These are phyloP conservation scores for Mycena epipterygia DNA, from an alignment of 768 basidiomycete species.

Conservation along the genomic window DNA sequence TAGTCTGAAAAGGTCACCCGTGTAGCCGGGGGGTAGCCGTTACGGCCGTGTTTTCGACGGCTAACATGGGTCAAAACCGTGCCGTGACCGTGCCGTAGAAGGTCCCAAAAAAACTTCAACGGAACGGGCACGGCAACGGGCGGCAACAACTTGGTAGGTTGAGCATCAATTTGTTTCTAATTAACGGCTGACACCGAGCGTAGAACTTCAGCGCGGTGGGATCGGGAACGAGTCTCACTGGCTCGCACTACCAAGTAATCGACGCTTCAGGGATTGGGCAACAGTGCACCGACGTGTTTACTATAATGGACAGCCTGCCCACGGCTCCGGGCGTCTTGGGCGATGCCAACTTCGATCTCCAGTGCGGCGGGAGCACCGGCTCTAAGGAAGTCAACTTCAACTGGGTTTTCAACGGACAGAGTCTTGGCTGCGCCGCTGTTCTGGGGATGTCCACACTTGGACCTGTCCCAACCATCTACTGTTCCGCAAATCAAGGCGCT, in stretches of 20 bases:
- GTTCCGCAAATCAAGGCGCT: constrained; percentile 1
- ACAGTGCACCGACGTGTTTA: constrained; percentile 3
- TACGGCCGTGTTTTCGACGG: neutral
- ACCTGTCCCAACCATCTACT: too few species aligned
- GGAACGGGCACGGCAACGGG: too few species aligned
- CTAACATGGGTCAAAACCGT: neutral
- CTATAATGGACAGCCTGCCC: neutral
- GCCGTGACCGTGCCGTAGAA: neutral
- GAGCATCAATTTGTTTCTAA: neutral
- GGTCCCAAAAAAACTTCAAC: neutral
- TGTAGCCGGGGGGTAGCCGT: neutral
- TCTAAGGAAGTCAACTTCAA: constrained; percentile 16
- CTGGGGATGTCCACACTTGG: neutral
- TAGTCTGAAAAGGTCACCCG: neutral
- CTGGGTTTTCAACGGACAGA: constrained; percentile 24
- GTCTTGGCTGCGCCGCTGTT: constrained; percentile 5
- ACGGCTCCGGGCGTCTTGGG: neutral
- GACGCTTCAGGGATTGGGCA: constrained; percentile 2
- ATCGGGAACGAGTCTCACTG: constrained; percentile 10
- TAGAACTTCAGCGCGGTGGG: constrained; percentile 24
- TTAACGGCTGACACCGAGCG: neutral
- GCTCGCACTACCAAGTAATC: constrained; percentile 1
- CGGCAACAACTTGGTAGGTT: too few species aligned
- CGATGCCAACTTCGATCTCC: constrained; percentile 10
- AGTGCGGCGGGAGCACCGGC: constrained; percentile 14